phyloP scores from a whole-genome alignment of 2,329 filamentous ascomycete genomes.

The Fusarium sp. region DNA sequence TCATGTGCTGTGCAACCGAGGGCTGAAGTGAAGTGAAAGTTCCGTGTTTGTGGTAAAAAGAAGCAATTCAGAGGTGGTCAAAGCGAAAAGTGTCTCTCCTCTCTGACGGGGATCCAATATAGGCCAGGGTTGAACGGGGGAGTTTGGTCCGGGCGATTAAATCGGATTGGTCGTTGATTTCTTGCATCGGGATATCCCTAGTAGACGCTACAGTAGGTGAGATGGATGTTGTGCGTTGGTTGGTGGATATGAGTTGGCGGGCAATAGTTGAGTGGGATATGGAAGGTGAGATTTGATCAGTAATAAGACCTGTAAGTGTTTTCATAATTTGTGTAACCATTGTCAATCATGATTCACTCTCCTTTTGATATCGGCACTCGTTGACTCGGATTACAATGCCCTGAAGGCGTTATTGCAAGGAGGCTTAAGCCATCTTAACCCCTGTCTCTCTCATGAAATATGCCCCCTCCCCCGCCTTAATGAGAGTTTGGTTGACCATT shows the following conservation, averaged over 20 bases:
- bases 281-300: not conserved
- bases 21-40: not conserved
- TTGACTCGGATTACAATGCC: constrained; percentile 2
- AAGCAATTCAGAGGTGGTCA: constrained; percentile 11
- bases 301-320: not conserved
- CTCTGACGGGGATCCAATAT: not conserved
- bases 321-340: not conserved
- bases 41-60: constrained; percentile 3
- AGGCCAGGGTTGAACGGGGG: not conserved
- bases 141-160: not conserved
- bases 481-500: not conserved
- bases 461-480: constrained; percentile 19
- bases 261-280: not conserved
- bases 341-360: not conserved
- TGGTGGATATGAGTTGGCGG: not conserved
- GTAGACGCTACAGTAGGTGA: not conserved
- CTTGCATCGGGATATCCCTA: constrained; percentile 16
- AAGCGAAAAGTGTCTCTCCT: constrained; percentile 5
- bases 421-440: constrained; percentile 1
- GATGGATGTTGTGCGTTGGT: constrained; percentile 13
- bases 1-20: constrained; percentile 8
- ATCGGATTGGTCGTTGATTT: constrained; percentile 11
- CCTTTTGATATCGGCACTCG: not conserved
- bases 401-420: not conserved
- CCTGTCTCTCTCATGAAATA: constrained; percentile 16